phyloP scores from a whole-genome alignment of 2,329 filamentous ascomycete genomes.

The Dothideomycetes sp. region DNA sequence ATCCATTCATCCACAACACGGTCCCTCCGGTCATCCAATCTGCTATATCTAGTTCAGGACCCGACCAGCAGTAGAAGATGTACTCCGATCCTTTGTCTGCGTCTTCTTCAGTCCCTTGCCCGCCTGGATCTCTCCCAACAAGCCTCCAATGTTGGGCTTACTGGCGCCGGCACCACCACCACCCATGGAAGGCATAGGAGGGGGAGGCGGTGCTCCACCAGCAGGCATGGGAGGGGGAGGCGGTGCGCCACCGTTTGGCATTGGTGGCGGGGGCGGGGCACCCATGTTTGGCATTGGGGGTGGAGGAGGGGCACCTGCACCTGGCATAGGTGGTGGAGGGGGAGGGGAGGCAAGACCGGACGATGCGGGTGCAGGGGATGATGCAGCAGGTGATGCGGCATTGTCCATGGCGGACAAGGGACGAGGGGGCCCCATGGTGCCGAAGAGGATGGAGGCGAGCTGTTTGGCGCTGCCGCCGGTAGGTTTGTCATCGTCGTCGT shows the following conservation, averaged over 20 bases:
- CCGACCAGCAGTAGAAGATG: slow-evolving; percentile 59
- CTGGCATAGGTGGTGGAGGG: slow-evolving; percentile 39
- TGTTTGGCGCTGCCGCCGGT: slow-evolving; percentile 80
- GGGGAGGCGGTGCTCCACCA: slow-evolving; percentile 37
- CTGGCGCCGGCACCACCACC: slow-evolving; percentile 12
- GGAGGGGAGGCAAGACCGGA: slow-evolving; percentile 18
- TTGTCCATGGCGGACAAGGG: slow-evolving; percentile 69
- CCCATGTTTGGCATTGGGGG: slow-evolving; percentile 31
- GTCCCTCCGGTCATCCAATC: too few relatives aligned
- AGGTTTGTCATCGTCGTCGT: slow-evolving; percentile 66
- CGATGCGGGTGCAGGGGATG: slow-evolving; percentile 34
- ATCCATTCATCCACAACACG: too few relatives aligned
- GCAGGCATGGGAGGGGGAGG: slow-evolving; percentile 22
- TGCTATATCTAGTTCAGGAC: slow-evolving; percentile 34
- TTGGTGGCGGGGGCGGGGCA: slow-evolving; percentile 34
- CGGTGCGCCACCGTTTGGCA: slow-evolving; percentile 20
- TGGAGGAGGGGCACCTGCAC: slow-evolving; percentile 28
- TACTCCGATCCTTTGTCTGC: slow-evolving; percentile 77
- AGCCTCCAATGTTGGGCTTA: slow-evolving; percentile 36
- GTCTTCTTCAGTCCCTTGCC: slow-evolving; percentile 78
- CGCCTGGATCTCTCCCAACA: slow-evolving; percentile 74
- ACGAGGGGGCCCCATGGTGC: slow-evolving; percentile 89
- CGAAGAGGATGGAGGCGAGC: slow-evolving; percentile 87
- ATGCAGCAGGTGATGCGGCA: slow-evolving; percentile 25
- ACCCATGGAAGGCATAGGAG: slow-evolving; percentile 31